These are phyloP conservation scores for Trypanosoma rangeli DNA, from an alignment of 208 protist species.

Conservation along the genomic window DNA sequence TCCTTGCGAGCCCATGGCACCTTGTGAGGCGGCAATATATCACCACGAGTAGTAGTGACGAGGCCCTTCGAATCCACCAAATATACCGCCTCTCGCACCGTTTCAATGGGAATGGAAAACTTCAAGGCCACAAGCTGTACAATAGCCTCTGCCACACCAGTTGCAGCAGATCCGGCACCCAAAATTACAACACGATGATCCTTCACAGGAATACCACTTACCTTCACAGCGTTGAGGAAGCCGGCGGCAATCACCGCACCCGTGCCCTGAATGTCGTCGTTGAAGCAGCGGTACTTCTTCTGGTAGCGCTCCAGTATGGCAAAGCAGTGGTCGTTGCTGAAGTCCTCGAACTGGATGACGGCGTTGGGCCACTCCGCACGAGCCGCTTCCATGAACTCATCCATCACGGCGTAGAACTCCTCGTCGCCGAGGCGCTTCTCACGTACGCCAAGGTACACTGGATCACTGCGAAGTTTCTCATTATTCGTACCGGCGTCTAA, in stretches of 20 bases:
- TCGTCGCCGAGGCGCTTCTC: conserved; percentile 34
- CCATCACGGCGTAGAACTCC: conserved; percentile 81
- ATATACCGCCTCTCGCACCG: conserved; percentile 88
- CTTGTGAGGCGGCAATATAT: conserved; percentile 89
- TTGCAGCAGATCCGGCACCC: conserved; percentile 93
- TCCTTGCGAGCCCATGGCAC: conserved; percentile 84
- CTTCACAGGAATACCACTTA: conserved; percentile 9
- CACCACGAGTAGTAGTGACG: conserved; percentile 79
- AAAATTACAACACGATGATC: conserved; percentile 86
- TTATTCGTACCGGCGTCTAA: conserved; percentile 92
- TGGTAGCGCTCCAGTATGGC: conserved; percentile 89
- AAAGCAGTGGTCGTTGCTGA: conserved; percentile 92
- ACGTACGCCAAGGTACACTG: conserved; percentile 79
- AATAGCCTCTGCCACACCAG: conserved; percentile 95
- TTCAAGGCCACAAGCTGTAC: conserved; percentile 65
- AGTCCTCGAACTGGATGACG: conserved; percentile 96
- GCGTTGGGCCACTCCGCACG: conserved; percentile 68
- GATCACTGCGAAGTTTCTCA: conserved; percentile 52
- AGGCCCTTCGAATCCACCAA: conserved; percentile 93
- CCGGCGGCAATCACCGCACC: conserved; percentile 93
- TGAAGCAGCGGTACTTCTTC: conserved; percentile 92
- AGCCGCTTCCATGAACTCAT: conserved; percentile 84
- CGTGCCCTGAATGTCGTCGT: conserved; percentile 98
- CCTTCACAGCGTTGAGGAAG: conserved; percentile 87
- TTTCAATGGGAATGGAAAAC: conserved; percentile 60